Conservation (phyloP, 495 filamentous ascomycete genomes). For the Bombardia bombarda region DNA sequence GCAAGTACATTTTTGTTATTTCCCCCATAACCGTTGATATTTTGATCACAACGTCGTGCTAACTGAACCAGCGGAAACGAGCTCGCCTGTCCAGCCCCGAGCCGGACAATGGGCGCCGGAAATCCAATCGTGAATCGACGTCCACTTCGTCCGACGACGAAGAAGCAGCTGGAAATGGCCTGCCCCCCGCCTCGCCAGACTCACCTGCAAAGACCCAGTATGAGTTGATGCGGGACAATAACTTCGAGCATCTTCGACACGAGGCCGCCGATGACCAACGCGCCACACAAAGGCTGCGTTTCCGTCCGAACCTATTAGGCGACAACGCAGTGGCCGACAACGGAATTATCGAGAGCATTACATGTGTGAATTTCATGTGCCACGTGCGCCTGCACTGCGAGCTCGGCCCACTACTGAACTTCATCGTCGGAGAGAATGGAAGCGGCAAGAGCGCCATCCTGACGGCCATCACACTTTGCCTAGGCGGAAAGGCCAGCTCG, state of each 20-base stretch:
- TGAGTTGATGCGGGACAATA: conserved; percentile 42
- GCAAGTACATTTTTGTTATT: conserved; percentile 23
- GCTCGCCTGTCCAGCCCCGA: conserved; percentile 29
- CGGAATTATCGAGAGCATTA: conserved; percentile 74
- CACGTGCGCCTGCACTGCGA: conserved; percentile 71
- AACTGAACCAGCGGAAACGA: conserved; percentile 32
- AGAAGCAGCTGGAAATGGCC: not conserved
- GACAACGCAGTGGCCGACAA: conserved; percentile 73
- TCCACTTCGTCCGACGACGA: conserved; percentile 14
- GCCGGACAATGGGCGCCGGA: conserved; percentile 13
- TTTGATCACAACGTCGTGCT: not conserved
- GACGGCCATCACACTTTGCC: conserved; percentile 88
- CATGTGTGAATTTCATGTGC: conserved; percentile 92
- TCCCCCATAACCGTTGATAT: not conserved
- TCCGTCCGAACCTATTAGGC: conserved; percentile 42
- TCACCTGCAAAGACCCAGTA: conserved; percentile 41
- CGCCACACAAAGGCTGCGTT: conserved; percentile 63
- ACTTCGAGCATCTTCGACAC: conserved; percentile 44
- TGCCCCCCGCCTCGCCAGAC: conserved; percentile 1
- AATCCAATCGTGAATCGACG: conserved; percentile 14
- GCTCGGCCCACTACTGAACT: conserved; percentile 90
- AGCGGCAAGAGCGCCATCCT: conserved; percentile 98
- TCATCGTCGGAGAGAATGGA: conserved; percentile 94
- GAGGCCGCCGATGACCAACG: conserved; percentile 54
- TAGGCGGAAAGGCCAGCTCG: conserved; percentile 87